Evolutionary conservation across 2,329 filamentous ascomycete genomes (phyloP), one percentile per base, ranked within the genome.

Genomic region (Aspergillus hortae): DNA sequence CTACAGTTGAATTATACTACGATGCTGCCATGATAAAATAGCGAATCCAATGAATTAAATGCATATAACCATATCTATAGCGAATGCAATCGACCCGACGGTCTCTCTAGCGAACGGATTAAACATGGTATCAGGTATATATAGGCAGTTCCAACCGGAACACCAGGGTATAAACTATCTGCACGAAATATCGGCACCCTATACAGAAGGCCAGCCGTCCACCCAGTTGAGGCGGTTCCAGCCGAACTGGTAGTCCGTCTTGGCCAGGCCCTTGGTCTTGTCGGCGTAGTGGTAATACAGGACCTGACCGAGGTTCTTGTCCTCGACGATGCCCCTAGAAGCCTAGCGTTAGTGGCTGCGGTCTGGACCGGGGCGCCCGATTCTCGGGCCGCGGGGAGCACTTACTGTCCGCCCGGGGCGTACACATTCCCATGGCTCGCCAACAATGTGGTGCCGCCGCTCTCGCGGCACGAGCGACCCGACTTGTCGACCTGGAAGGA

Each of bases 211-310:
- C 77, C 77, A 79, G 27, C 74, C 77, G 45, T 66, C 61, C 15
- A 62, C 65, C 65, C 72, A 79, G 36, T 60, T 67, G 14, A 79
- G 56, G 7, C 58, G 61, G 56, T 79, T 79, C 75, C 75, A 79
- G n/a, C 75, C 75, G 61, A 78, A 78, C 43, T 69, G 61, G 52
- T 76, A 73, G 30, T 72, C 56, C 6, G 66, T 70, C 56, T 81
- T 76, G 0, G 63, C 69, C 46, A 80, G 74, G 2, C 80, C 79
- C 53, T 80, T 74, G 4, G 69, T 68, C 3, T 76, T 82, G 57
- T 82, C 69, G 3, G 82, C 69, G 61, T 86, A 85, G 61, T 86
- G 83, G 61, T 86, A 86, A 64, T 86, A 86, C 5, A 86, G 71
- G 3, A 86, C 74, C 2, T 78, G 74, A 2, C 82, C 83, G 12